These are phyloP conservation scores for Yamadazyma taylorii DNA, from an alignment of 1,139 yeast genomes.

Conservation along the genomic window DNA sequence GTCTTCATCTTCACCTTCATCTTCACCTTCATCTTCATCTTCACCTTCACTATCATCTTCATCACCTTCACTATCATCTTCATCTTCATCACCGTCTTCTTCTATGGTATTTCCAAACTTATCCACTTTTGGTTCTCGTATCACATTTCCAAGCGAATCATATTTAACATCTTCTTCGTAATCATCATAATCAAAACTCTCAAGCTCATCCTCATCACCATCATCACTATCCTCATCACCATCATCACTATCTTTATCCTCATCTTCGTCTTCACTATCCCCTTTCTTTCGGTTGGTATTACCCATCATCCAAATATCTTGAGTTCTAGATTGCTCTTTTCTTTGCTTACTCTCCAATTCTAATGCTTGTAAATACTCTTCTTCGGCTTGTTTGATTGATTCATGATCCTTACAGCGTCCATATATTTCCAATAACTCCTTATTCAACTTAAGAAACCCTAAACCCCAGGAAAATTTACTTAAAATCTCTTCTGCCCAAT, in stretches of 20 bases:
- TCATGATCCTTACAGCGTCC: slow-evolving; percentile 79
- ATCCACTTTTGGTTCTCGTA: slow-evolving; percentile 2
- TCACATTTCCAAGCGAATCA: not conserved
- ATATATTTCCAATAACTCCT: slow-evolving; percentile 73
- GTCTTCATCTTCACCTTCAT: slow-evolving; percentile 5
- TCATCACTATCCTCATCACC: slow-evolving; percentile 16
- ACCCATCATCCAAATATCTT: slow-evolving; percentile 79
- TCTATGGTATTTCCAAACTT: slow-evolving; percentile 9
- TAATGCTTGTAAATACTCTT: slow-evolving; percentile 66
- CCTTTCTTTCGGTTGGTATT: slow-evolving; percentile 55
- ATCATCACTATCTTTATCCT: slow-evolving; percentile 13
- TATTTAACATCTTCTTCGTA: too few relatives aligned
- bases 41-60: not conserved
- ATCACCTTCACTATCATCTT: slow-evolving; percentile 4
- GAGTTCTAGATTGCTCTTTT: slow-evolving; percentile 50
- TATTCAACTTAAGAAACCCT: slow-evolving; percentile 78
- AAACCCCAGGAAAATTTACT: slow-evolving; percentile 92
- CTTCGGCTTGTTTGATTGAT: slow-evolving; percentile 72
- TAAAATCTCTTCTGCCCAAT: slow-evolving; percentile 81
- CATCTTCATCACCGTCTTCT: not conserved
- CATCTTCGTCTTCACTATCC: slow-evolving; percentile 9
- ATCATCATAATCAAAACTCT: slow-evolving; percentile 5
- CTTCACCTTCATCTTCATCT: slow-evolving; percentile 3
- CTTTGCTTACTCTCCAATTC: slow-evolving; percentile 71
- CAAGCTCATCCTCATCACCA: slow-evolving; percentile 10